Conservation (phyloP, 225 moss, liverwort and hornwort genomes). For the Antitrichia curtipendula region DNA sequence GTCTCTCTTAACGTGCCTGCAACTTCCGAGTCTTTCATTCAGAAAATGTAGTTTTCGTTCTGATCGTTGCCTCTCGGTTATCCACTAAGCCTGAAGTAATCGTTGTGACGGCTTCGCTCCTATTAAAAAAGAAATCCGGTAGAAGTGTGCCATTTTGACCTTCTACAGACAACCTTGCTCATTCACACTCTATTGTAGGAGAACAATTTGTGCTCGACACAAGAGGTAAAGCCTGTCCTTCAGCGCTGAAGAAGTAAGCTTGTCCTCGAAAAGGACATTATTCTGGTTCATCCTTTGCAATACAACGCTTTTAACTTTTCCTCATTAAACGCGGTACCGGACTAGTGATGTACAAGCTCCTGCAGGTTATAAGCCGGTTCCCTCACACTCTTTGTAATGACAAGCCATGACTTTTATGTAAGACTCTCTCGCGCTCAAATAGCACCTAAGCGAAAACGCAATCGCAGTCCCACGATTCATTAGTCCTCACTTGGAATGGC, state of each 20-base stretch:
- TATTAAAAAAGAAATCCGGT: neutral
- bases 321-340: constrained; percentile 23
- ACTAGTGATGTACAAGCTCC: constrained; percentile 28
- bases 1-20: neutral
- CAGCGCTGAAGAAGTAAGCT: neutral
- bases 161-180: neutral
- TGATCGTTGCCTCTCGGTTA: neutral
- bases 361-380: constrained; percentile 19
- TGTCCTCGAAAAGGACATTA: constrained; percentile 20
- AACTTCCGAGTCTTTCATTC: neutral
- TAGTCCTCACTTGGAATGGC: neutral
- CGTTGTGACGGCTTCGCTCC: neutral
- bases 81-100: neutral
- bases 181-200: neutral
- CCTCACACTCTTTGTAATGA: neutral
- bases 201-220: neutral
- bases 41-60: neutral
- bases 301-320: constrained; percentile 8
- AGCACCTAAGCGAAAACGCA: neutral
- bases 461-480: constrained; percentile 14
- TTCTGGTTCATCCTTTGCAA: constrained; percentile 6
- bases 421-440: neutral
- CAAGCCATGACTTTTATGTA: constrained; percentile 14
- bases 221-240: neutral
- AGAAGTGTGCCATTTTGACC: neutral